phyloP scores from a whole-genome alignment of 2,329 filamentous ascomycete species.

The Ceratocystis cacaofunesta region DNA sequence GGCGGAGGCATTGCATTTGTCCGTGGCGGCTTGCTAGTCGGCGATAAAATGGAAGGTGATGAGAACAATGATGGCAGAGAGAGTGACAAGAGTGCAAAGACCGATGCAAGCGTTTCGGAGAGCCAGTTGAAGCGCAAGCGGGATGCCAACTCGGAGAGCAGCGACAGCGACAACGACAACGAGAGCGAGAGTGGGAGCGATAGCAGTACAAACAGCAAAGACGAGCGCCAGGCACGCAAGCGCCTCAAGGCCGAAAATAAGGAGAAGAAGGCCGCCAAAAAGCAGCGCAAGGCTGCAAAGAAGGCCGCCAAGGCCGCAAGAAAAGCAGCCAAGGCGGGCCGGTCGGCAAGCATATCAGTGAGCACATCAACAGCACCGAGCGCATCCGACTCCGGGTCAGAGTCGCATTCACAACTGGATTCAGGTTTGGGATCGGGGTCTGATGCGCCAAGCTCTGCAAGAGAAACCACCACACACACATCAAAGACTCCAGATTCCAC shows the following conservation, averaged over 20 bases:
- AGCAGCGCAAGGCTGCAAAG: conserved; percentile 12
- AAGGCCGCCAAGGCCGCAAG: conserved; percentile 2
- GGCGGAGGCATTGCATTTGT: conserved; percentile 69
- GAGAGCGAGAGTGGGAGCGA: neutral
- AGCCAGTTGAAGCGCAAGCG: conserved; percentile 9
- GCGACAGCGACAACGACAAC: neutral
- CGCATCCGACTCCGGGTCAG: neutral
- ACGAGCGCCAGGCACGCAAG: conserved; percentile 7
- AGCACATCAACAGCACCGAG: neutral
- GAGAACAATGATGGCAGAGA: conserved; percentile 2
- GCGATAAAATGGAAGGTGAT: conserved; percentile 19
- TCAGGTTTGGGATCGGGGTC: neutral
- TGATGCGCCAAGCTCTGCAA: neutral
- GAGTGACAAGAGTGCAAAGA: neutral
- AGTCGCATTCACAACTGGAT: neutral
- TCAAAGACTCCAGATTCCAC: neutral
- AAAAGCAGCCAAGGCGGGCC: neutral
- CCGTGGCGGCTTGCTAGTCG: conserved; percentile 53
- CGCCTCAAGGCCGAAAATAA: conserved; percentile 12
- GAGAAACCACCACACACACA: neutral
- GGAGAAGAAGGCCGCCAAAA: conserved; percentile 11
- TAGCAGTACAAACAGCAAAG: neutral
- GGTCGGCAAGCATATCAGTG: neutral
- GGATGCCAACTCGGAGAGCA: neutral
- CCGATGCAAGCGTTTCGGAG: neutral